Evolutionary conservation across 805 yeast genomes (phyloP).

Genomic region (Kodamaea hsintzibuensis): DNA sequence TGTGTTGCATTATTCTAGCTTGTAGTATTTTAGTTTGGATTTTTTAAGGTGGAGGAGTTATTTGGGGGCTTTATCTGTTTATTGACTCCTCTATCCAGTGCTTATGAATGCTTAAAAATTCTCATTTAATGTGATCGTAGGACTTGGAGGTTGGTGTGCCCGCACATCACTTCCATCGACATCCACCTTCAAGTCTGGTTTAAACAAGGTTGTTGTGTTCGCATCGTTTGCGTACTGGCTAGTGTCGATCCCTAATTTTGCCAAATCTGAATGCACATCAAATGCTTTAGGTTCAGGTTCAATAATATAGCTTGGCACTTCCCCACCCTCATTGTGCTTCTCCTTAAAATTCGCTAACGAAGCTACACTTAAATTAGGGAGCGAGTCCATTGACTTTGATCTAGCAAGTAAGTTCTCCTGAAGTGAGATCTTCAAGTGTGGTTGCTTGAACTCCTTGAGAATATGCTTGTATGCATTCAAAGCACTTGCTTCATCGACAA

Average conservation of each 20-base stretch:
- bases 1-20: too few relatives aligned
- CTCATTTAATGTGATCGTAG: constrained; percentile 43
- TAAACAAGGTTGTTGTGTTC: constrained; percentile 36
- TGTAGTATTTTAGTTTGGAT: too few relatives aligned
- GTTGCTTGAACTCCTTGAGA: background rate
- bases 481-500: constrained; percentile 32
- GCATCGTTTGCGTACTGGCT: constrained; percentile 20
- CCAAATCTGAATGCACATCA: constrained; percentile 28
- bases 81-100: too few relatives aligned
- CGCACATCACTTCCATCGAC: background rate
- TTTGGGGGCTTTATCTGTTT: too few relatives aligned
- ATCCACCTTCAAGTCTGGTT: constrained; percentile 25
- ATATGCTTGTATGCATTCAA: constrained; percentile 16
- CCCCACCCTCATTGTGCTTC: constrained; percentile 14
- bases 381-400: constrained; percentile 19
- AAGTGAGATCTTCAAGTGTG: constrained; percentile 3
- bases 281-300: constrained; percentile 40
- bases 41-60: too few relatives aligned
- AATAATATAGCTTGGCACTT: constrained; percentile 17
- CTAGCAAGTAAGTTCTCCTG: constrained; percentile 41
- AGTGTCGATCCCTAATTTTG: constrained; percentile 34
- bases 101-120: constrained; percentile 16
- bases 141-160: constrained; percentile 21
- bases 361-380: constrained; percentile 20
- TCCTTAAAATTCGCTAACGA: constrained; percentile 23